A percentile compares a stretch with the other conserved stretches of the same genome.
These are phyloP conservation scores for Melastoma malabathricum DNA, from an alignment of 345 rosid genomes.

Conservation along the genomic window DNA sequence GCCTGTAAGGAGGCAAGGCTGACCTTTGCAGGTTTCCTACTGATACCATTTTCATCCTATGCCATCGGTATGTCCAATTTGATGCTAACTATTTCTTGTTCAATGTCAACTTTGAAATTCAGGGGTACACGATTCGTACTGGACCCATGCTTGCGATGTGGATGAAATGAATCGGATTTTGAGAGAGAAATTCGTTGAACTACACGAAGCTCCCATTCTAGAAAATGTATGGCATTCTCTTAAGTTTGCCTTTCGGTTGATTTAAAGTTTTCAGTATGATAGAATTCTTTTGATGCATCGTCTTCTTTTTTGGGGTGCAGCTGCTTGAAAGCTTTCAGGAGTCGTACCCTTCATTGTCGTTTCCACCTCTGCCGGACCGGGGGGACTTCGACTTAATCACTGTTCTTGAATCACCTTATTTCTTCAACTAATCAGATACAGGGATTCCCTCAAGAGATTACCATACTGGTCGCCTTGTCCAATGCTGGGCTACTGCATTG, in stretches of 20 bases:
- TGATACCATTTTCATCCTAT: too few species aligned
- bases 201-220: conserved; percentile 65
- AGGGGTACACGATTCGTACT: conserved; percentile 98
- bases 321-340: conserved; percentile 74
- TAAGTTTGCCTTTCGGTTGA: not conserved
- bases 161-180: conserved; percentile 86
- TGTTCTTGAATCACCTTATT: conserved; percentile 76
- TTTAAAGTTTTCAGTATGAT: not conserved
- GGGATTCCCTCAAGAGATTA: not conserved
- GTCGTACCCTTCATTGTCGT: conserved; percentile 53
- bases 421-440: conserved; percentile 54
- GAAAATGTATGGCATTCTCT: conserved; percentile 45
- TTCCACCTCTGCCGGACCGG: conserved; percentile 78
- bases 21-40: conserved; percentile 66
- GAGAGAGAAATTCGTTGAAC: conserved; percentile 83
- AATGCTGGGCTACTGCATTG: too few species aligned
- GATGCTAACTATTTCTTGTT: not conserved
- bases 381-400: conserved; percentile 75
- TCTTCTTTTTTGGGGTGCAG: conserved; percentile 22
- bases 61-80: too few species aligned
- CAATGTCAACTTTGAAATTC: conserved; percentile 6
- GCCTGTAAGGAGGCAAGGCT: conserved; percentile 78
- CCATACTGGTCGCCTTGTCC: too few species aligned
- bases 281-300: too few species aligned
- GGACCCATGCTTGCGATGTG: conserved; percentile 97